Evolutionary conservation across 768 basidiomycete species (phyloP), one percentile per base, ranked within the genome.

Genomic region (Coprinopsis sp.): DNA sequence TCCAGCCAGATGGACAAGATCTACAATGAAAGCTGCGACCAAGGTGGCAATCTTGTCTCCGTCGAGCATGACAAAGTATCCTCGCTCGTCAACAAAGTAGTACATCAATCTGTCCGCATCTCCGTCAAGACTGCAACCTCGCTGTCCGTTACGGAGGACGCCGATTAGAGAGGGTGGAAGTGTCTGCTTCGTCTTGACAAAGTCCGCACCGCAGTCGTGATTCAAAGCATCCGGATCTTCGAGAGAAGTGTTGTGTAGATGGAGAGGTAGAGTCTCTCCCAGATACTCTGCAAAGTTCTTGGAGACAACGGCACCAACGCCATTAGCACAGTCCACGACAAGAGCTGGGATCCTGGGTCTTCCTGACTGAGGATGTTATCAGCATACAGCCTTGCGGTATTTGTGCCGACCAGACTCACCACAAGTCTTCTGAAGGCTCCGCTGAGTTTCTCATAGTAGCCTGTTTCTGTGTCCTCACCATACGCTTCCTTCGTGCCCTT

Each of bases 21-120:
- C 91, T 28, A 90, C 83, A 51, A 99, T 84, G 70, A 92, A 97
- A 22, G 89, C 84, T 8, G 96, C 91, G 19, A 91, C 91, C 28
- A 99, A 75, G 1, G 87, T 84, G 3, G 96, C 90, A 48, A 98
- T 98, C 76, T 98, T 99, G 70, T 99, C 96, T 10, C 96, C 96
- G 55, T 99, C 96, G 33, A 99, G 78, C 78, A 99, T 81, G 57
- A 81, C 85, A 72, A 98, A 99, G 43, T 76, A 71, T 27, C 79
- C 74, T 24, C 75, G 71, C 49, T 84, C 80, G 61, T 92, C 89
- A 49, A 91, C 66, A 64, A 96, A 97, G 69, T 83, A 98, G 63
- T 92, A 99, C 60, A 99, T 94, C 54, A 99, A 70, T 30, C 96
- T 82, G 69, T 99, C 96, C 3, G 96, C 96, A 64, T 99, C 96